Conservation (phyloP, 2,329 filamentous ascomycete genomes). For the Colletotrichum sp. region DNA sequence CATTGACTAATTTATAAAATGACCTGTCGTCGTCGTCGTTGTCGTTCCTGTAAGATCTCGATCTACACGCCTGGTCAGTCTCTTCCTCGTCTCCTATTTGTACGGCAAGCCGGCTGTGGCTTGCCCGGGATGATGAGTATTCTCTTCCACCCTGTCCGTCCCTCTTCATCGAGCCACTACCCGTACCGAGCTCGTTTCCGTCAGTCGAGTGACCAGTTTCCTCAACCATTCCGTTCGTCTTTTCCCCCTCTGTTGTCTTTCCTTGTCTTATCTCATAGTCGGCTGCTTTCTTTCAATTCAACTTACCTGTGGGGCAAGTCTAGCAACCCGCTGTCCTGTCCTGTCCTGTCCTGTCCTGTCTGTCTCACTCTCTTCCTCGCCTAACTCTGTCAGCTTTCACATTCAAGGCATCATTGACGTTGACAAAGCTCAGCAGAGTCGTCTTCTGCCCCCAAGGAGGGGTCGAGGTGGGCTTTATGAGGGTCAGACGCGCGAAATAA, state of each 20-base stretch:
- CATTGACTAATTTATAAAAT: slow-evolving; percentile 1
- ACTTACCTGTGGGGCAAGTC: slow-evolving; percentile 7
- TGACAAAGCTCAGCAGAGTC: neutral
- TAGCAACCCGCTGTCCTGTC: neutral
- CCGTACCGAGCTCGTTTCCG: neutral
- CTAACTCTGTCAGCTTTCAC: slow-evolving; percentile 14
- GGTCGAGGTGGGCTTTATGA: neutral
- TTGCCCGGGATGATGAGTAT: neutral
- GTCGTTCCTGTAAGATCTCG: slow-evolving; percentile 3
- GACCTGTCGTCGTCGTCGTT: neutral
- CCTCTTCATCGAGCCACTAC: slow-evolving; percentile 2
- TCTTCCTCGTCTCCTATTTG: slow-evolving; percentile 1
- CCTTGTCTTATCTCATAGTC: slow-evolving; percentile 9
- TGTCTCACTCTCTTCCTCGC: neutral
- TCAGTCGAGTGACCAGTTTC: neutral
- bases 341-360: neutral
- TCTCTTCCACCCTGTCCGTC: neutral
- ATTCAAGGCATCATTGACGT: neutral
- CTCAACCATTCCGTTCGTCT: neutral
- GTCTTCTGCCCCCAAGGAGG: neutral
- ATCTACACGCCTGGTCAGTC: slow-evolving; percentile 7
- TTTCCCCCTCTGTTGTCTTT: neutral
- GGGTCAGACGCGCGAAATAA: neutral
- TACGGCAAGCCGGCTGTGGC: neutral
- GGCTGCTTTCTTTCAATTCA: neutral